Evolutionary conservation across 2,329 filamentous ascomycete species (phyloP), one percentile per base, ranked within the genome.

Genomic region (Beauveria sp.): DNA sequence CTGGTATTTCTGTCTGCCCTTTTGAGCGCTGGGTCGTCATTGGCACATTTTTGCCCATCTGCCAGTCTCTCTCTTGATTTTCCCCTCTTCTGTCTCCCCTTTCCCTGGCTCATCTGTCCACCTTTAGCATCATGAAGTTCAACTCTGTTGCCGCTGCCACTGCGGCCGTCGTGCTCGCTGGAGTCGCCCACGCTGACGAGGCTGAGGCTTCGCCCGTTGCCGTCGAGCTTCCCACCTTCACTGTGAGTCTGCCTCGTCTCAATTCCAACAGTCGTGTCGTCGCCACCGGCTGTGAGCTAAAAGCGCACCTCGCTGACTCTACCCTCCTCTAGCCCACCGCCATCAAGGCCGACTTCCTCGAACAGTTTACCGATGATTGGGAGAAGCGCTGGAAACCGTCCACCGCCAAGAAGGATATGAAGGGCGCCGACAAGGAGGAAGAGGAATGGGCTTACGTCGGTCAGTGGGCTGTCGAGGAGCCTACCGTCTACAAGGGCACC

Each of bases 341-440:
- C 65, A 75, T 98, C 71, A 95, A 97, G 80, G 95, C 88, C 68
- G 91, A 92, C 64, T 99, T 99, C 85, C 81, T 98, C 66, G 95
- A 99, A 82, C 95, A 99, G 78, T 99, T 99, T 82, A 96, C 91
- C 78, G 90, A 96, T 69, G 93, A 91, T 78, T 98, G 93, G 93
- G 89, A 97, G 68, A 80, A 84, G 67, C 85, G 93, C 79, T 99
- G 95, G 95, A 92, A 93, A 79, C 86, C 89, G 62, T 98, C 93
- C 54, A 89, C 95, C 74, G 95, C 95, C 68, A 98, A 98, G 86
- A 99, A 99, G 86, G 89, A 93, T 67, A 82, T 77, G 66, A 77
- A 79, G 71, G 90, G 90, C 71, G 86, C 88, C 67, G 85, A 83
- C 73, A 86, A 87, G 64, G 91, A 96, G 67, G 71, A 73, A 40